These are phyloP conservation scores for Pilatotrama ljubarskyi DNA, from an alignment of 768 basidiomycete species.

Conservation along the genomic window DNA sequence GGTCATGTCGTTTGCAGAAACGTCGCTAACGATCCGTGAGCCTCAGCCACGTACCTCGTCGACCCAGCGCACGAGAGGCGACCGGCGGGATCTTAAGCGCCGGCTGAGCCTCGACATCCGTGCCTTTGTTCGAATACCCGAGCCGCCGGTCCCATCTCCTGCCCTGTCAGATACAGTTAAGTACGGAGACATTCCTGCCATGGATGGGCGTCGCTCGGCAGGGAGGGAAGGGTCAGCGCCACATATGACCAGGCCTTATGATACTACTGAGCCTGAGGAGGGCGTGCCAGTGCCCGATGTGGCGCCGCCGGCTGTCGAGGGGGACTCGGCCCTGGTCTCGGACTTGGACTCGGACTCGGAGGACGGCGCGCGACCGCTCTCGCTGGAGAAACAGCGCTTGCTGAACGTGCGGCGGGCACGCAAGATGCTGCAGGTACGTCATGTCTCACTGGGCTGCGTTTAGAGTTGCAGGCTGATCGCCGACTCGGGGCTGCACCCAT, in stretches of 20 bases:
- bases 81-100: background rate
- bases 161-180: background rate
- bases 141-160: conserved; percentile 1
- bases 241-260: background rate
- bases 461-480: conserved; percentile 6
- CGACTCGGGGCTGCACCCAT: background rate
- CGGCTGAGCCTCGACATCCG: conserved; percentile 8
- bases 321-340: background rate
- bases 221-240: background rate
- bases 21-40: conserved; percentile 3
- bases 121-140: conserved; percentile 1
- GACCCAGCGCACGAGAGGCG: background rate
- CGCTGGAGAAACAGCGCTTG: conserved; percentile 38
- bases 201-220: background rate
- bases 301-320: background rate
- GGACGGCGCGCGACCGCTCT: background rate
- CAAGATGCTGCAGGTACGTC: conserved; percentile 51
- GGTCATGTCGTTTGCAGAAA: conserved; percentile 4
- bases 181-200: background rate
- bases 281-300: background rate
- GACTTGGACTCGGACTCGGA: conserved; percentile 2
- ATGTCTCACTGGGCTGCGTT: background rate
- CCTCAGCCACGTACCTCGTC: background rate
- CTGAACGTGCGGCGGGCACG: conserved; percentile 47
- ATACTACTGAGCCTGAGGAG: background rate